Percentiles rank a stretch among this genome's conserved stretches.
Evolutionary conservation across 768 basidiomycete species (phyloP).

Genomic region (Naematelia encephala): DNA sequence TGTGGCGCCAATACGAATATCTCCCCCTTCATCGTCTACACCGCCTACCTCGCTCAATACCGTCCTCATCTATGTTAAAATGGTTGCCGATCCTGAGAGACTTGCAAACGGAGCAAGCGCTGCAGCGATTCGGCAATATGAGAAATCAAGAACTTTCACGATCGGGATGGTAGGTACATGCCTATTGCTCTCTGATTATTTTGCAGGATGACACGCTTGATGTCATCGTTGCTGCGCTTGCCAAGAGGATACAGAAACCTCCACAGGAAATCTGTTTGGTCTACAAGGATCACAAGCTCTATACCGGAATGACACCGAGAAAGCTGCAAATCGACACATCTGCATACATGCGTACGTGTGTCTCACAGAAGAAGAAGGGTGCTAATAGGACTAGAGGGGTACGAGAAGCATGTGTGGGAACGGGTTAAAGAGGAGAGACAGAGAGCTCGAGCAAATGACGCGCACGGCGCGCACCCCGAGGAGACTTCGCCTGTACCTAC

Average conservation of each 20-base stretch:
- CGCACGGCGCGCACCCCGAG: not conserved
- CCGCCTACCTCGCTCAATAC: conserved; percentile 4
- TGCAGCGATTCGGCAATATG: conserved; percentile 16
- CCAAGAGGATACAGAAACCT: conserved; percentile 16
- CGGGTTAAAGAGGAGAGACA: not conserved
- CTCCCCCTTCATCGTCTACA: not conserved
- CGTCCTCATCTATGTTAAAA: conserved; percentile 16
- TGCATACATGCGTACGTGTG: not conserved
- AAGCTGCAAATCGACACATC: not conserved
- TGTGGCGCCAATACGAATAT: not conserved
- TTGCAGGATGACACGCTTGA: conserved; percentile 17
- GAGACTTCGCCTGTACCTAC: not conserved
- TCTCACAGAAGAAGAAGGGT: not conserved
- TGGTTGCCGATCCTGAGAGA: conserved; percentile 24
- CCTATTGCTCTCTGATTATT: not conserved
- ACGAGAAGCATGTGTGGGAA: conserved; percentile 5
- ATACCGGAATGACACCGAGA: not conserved
- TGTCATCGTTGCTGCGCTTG: conserved; percentile 13
- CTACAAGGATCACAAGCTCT: conserved; percentile 15
- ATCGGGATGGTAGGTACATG: conserved; percentile 12
- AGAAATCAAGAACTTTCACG: conserved; percentile 12
- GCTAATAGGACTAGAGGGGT: not conserved
- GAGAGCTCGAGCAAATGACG: no score
- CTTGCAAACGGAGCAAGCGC: conserved; percentile 9
- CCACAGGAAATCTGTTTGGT: conserved; percentile 25